phyloP scores from a whole-genome alignment of 371 early-diverging fungal genomes.

The Paraphysoderma sedebokerense region DNA sequence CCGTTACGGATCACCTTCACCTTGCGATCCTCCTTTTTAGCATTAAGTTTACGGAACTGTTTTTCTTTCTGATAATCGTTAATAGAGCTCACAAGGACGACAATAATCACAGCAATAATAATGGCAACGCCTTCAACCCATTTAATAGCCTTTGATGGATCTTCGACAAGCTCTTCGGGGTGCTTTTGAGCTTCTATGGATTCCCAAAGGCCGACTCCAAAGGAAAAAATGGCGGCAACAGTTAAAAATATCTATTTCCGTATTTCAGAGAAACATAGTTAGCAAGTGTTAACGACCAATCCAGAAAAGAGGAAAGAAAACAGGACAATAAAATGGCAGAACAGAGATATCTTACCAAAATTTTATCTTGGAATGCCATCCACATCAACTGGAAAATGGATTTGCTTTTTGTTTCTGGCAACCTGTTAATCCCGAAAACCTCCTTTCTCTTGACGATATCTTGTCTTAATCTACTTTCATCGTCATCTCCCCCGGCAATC shows the following conservation, averaged over 20 bases:
- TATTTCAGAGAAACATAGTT: neutral
- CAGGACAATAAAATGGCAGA: neutral
- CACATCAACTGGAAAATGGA: conserved; percentile 52
- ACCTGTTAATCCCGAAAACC: neutral
- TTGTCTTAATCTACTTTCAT: neutral
- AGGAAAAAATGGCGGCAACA: conserved; percentile 64
- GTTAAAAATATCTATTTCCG: conserved; percentile 35
- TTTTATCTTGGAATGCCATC: conserved; percentile 71
- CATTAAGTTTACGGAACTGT: conserved; percentile 75
- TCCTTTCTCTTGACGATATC: neutral
- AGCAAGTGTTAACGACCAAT: neutral
- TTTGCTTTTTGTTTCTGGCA: neutral
- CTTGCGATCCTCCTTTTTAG: conserved; percentile 73
- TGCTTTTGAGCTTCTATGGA: conserved; percentile 24
- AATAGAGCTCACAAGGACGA: conserved; percentile 55
- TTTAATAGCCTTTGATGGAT: conserved; percentile 26
- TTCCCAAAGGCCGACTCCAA: conserved; percentile 72
- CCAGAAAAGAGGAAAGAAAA: neutral
- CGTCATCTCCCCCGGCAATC: neutral
- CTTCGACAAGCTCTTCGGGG: conserved; percentile 14
- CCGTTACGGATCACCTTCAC: conserved; percentile 37
- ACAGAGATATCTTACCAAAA: conserved; percentile 27
- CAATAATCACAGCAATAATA: conserved; percentile 56
- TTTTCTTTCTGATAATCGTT: conserved; percentile 76
- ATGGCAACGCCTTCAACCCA: conserved; percentile 70